Conservation (phyloP, 345 rosid species). For the Citropsis articulata region DNA sequence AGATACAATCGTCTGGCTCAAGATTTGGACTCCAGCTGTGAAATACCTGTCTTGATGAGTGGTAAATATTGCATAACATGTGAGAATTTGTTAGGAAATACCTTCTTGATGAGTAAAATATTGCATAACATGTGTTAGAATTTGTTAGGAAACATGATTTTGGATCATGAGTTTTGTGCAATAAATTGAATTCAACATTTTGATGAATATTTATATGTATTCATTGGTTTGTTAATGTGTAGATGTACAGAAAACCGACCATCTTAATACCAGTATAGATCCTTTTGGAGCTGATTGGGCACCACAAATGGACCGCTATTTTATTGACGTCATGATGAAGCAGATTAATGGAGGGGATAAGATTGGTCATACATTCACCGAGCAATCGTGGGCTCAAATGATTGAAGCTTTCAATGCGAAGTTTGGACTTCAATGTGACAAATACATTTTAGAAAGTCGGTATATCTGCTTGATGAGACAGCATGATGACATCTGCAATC, state of each 20-base stretch:
- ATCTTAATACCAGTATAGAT: slow-evolving; percentile 19
- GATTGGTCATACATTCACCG: slow-evolving; percentile 43
- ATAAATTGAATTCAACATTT: neutral
- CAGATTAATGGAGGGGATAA: slow-evolving; percentile 42
- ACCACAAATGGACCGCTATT: slow-evolving; percentile 45
- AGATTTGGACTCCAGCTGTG: slow-evolving; percentile 33
- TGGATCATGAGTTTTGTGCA: neutral
- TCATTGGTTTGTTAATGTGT: slow-evolving; percentile 20
- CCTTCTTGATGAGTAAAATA: slow-evolving; percentile 40
- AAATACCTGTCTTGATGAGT: slow-evolving; percentile 34
- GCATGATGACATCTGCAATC: slow-evolving; percentile 46
- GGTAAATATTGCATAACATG: slow-evolving; percentile 40
- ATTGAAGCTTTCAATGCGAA: slow-evolving; percentile 49
- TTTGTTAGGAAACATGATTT: slow-evolving; percentile 1
- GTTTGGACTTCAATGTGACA: slow-evolving; percentile 47
- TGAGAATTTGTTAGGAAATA: slow-evolving; percentile 14
- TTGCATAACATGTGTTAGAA: slow-evolving; percentile 8
- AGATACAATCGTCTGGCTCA: slow-evolving; percentile 70
- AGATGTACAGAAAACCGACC: slow-evolving; percentile 38
- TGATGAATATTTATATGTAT: neutral
- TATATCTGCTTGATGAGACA: slow-evolving; percentile 60
- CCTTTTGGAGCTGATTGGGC: slow-evolving; percentile 53
- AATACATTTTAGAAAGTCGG: slow-evolving; percentile 47
- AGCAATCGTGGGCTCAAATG: slow-evolving; percentile 61
- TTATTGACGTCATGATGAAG: slow-evolving; percentile 61